Evolutionary conservation across 768 basidiomycete species (phyloP), one percentile per base, ranked within the genome.

Genomic region (Chalciporus chontae): DNA sequence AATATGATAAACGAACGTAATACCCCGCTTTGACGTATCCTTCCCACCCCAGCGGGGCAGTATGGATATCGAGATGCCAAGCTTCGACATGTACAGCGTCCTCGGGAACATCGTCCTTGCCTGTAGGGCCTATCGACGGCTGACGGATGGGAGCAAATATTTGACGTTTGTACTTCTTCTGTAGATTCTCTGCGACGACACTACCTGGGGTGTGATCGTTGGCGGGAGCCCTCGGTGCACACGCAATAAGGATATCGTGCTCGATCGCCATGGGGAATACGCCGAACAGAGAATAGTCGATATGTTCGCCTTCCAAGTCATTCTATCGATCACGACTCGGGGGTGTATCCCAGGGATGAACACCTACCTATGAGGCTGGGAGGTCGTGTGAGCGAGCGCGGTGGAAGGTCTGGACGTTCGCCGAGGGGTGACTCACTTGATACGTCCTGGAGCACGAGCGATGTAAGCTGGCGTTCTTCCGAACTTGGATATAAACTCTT

Each of bases 1-100:
- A 19, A 6, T 6, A 13, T n/a, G 13, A 52, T 52, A 37, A 47
- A 72, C 83, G 53, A 50, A 89, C 89, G 63, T 85, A 87, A 60
- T 89, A 90, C 15, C 86, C 88, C 1, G 88, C 89, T 64, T 92
- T 91, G 59, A 93, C 81, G 64, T 91, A 93, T 61, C 85, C 90
- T 61, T 90, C 88, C 91, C 90, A 93, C 43, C 85, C 71, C 31
- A 90, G 68, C 54, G 83, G 77, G 31, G 76, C 72, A 29, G 77
- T 84, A 40, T 54, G 51, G 53, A 91, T 91, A 43, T 85, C 86
- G 13, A 93, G 70, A 55, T 84, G 74, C 91, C 91, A 92, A 17
- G 70, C 66, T 53, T 78, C 75, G 13, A 68, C 68, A 51, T 70
- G 71, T 15, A 72, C 76, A 3, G 54, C 62, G 38, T 74, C 64